Evolutionary conservation across 495 filamentous ascomycete species (phyloP).

Genomic region (Penicillium desertorum): DNA sequence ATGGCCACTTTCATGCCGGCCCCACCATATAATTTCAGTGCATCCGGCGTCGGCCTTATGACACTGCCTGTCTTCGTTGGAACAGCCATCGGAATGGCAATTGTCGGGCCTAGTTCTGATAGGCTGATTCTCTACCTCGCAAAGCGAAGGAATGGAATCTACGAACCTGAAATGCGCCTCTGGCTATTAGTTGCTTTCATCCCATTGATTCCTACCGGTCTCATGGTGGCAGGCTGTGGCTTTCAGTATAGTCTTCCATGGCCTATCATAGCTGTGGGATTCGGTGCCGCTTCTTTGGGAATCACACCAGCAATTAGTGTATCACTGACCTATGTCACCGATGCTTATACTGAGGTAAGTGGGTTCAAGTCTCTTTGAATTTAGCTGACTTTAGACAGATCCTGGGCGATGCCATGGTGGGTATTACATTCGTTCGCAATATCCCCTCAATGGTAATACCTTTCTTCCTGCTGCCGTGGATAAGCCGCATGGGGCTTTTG

Average conservation of each 20-base stretch:
- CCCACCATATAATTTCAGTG: conserved; percentile 40
- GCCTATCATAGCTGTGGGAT: conserved; percentile 31
- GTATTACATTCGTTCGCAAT: conserved; percentile 35
- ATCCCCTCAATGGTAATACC: conserved; percentile 32
- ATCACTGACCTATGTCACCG: conserved; percentile 35
- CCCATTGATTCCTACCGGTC: conserved; percentile 27
- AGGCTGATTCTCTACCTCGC: conserved; percentile 29
- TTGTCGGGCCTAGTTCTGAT: conserved; percentile 37
- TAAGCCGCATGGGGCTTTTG: conserved; percentile 21
- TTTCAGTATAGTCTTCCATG: conserved; percentile 31
- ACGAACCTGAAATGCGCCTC: conserved; percentile 40
- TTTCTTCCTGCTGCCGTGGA: conserved; percentile 37
- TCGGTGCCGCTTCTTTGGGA: conserved; percentile 27
- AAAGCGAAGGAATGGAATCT: conserved; percentile 34
- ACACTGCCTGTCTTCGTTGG: conserved; percentile 39
- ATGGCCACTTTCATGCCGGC: conserved; percentile 32
- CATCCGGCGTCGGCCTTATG: conserved; percentile 37
- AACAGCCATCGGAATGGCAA: conserved; percentile 29
- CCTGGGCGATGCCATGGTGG: conserved; percentile 36
- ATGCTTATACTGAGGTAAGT: conserved; percentile 38
- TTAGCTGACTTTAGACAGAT: conserved; percentile 23
- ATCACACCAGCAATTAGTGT: conserved; percentile 28
- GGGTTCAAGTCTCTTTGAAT: not conserved
- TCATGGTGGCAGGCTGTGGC: conserved; percentile 37
- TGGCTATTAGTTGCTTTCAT: conserved; percentile 26